These are phyloP conservation scores for Zancudomyces culisetae DNA, from an alignment of 371 early-diverging fungal species.

Conservation along the genomic window DNA sequence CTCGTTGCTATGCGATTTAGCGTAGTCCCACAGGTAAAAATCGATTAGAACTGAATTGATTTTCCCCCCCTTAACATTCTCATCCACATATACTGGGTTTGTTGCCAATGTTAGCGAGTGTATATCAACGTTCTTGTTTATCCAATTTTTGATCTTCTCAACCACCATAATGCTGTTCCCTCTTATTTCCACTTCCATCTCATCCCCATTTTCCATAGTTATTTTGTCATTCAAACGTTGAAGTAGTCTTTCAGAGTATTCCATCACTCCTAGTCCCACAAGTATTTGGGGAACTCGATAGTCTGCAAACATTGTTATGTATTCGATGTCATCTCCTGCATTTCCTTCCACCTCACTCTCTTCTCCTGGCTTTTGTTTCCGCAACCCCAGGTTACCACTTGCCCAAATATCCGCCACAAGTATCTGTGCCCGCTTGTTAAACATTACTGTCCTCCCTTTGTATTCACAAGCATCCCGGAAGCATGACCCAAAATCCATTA, in stretches of 20 bases:
- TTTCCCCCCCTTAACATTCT: background rate
- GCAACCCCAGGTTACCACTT: constrained; percentile 31
- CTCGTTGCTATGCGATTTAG: constrained; percentile 37
- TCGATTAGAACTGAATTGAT: constrained; percentile 69
- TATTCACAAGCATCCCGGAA: constrained; percentile 44
- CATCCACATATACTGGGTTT: no score
- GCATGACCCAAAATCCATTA: constrained; percentile 28
- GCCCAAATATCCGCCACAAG: constrained; percentile 82
- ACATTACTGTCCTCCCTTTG: constrained; percentile 34
- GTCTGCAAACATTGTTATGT: constrained; percentile 86
- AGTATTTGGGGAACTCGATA: constrained; percentile 56
- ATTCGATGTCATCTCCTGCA: constrained; percentile 55
- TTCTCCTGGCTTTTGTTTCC: no score
- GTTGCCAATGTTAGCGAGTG: no score
- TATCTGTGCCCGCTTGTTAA: constrained; percentile 76
- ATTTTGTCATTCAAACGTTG: constrained; percentile 21
- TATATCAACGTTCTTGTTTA: constrained; percentile 9
- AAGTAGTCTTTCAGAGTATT: constrained; percentile 39
- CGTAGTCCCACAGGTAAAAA: constrained; percentile 77
- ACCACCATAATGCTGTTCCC: constrained; percentile 73
- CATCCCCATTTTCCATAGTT: constrained; percentile 1
- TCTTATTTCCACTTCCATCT: constrained; percentile 64
- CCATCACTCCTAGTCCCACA: constrained; percentile 44
- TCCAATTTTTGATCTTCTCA: constrained; percentile 33
- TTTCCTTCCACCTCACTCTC: no score